Evolutionary conservation across 495 filamentous ascomycete genomes (phyloP), one percentile per base, ranked within the genome.

Genomic region (Hypoxylon crocopeplum): DNA sequence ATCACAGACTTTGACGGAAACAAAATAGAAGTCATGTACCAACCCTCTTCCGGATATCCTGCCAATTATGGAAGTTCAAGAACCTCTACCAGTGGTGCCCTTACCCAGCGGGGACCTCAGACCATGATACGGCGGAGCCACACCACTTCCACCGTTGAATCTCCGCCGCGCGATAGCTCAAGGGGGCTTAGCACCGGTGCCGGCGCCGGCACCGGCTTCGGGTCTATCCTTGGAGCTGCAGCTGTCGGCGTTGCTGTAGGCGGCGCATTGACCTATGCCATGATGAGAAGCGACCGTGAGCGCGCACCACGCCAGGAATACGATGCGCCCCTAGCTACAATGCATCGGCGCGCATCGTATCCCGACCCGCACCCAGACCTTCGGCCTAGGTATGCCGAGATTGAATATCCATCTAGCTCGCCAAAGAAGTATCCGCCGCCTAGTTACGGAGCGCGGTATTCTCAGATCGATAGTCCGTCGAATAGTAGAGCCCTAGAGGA

Each of bases 241-340:
- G 80, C 92, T 27, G 82, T 91, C 5, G 91, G 89, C 19, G 91
- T 87, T 16, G 89, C 88, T 11, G 83, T 88, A 2, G 91, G 88
- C 42, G 88, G 87, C 11, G 88, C 86, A 0, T 68, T 92, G 30
- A 87, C 88, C 1, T 93, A 93, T 69, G 85, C 87, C 29, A 86
- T 90, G 75, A 76, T 80, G 50, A 85, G 79, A 58, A 72, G 78
- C 21, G 88, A 86, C 54, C 70, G 73, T 6, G 71, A 77, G 30
- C 78, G 68, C 25, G 66, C 68, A 67, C 62, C 79, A 58, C 69
- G 62, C 1, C 69, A 76, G 27, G 75, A 79, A 1, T 75, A 65
- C 48, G 75, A 75, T 2, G 5, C 47, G 6, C 46, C 52, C 12
- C 30, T 30, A 5, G 66, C 67, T 15, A 16, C 64, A 7, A 68